Evolutionary conservation across 2,329 filamentous ascomycete genomes (phyloP).

Genomic region (Samsoniella hepiali): DNA sequence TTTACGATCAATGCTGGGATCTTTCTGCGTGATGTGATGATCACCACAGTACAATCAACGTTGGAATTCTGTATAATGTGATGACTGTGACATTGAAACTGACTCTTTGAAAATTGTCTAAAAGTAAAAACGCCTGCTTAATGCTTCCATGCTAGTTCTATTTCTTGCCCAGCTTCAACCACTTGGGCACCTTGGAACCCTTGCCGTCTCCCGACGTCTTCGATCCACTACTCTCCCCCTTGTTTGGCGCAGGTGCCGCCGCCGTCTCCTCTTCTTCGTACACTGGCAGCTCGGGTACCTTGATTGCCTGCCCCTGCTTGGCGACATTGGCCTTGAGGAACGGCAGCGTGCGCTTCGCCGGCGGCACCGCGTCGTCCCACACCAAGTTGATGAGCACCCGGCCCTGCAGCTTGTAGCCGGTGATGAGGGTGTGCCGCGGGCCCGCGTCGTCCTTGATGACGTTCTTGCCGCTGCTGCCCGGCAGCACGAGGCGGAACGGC

Average conservation of each 20-base stretch:
- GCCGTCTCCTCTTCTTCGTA: constrained; percentile 41
- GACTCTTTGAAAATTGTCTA: constrained; percentile 3
- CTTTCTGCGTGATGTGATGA: background rate
- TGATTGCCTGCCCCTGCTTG: constrained; percentile 62
- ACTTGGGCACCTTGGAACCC: constrained; percentile 60
- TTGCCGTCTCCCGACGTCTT: constrained; percentile 36
- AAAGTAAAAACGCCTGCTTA: background rate
- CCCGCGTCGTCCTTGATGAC: constrained; percentile 46
- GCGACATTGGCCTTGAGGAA: constrained; percentile 59
- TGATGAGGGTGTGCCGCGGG: constrained; percentile 59
- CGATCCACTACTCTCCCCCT: constrained; percentile 26
- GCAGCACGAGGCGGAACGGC: constrained; percentile 69
- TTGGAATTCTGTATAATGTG: background rate
- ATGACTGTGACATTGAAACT: background rate
- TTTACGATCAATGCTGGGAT: constrained; percentile 9
- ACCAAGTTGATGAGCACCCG: constrained; percentile 72
- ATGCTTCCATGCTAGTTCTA: constrained; percentile 29
- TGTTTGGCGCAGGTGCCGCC: constrained; percentile 25
- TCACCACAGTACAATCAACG: constrained; percentile 14
- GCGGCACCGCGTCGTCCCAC: constrained; percentile 65
- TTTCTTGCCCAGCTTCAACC: constrained; percentile 73
- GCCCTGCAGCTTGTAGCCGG: constrained; percentile 66
- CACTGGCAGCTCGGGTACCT: constrained; percentile 55
- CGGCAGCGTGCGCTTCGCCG: constrained; percentile 50
- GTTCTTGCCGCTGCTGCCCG: constrained; percentile 45